Base-by-base conservation (phyloP, 805 yeast species). In the Isabelozyma gotoi region DNA sequence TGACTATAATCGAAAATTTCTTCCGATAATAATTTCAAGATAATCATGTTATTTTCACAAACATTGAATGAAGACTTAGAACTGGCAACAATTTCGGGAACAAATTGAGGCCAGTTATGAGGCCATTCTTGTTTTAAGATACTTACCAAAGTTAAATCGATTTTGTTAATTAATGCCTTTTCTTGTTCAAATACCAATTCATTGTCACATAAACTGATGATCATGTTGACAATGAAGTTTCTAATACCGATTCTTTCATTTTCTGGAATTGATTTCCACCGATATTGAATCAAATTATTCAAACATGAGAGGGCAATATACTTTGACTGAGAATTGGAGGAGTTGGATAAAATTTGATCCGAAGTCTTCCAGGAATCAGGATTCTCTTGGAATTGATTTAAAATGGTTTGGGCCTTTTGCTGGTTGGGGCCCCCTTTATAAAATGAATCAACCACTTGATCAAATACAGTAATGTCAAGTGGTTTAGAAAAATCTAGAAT, bases 81-180 rank as follows among this genome's bases (percentile, higher is more conserved):
- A 50, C 96, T 84, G 47, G 77, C 80, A 38, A 92, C 94, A 44
- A 94, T 80, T 63, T 94, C 99, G 14, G 97, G 96, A 40, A 94
- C 86, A 58, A 94, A 94, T 56, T 85, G 87, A 15, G 98, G 98
- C 99, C 99, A 94, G 63, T 91, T 87, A 55, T 84, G 88, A 27
- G 99, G 99, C 99, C 99, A 94, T 63, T 94, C 99, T 68, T 94
- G 98, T 60, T 94, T 94, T 59, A 94, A 80, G 41, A 94, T 84
- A 59, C 91, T 95, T 31, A 94, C 99, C 57, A 94, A 74, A 12
- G 98, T 92, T 59, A 94, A 76, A 68, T 94, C 96, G 56, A 91
- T 90, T 65, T 94, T 94, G 71, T 86, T 88, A 60, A 94, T 88
- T 59, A 94, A 76, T 16, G 97, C 83, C 57, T 84, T 84, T 60